Base-by-base conservation (phyloP, 306 rosid species). In the Castanea crenata region DNA sequence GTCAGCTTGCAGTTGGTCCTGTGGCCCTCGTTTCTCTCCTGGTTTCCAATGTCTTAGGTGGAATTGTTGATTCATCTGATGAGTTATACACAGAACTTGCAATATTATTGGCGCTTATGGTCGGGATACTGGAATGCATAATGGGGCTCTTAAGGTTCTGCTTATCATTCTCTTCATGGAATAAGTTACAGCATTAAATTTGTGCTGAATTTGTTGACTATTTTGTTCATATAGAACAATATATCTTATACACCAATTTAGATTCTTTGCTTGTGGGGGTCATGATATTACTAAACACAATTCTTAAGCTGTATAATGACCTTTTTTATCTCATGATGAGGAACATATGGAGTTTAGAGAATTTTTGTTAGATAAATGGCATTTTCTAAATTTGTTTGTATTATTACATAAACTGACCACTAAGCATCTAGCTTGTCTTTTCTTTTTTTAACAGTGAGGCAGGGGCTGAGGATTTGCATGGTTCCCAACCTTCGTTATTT, bases 1-100 rank as follows among this genome's bases (percentile, higher is more conserved):
- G 98, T 73, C 98, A 95, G 93, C 98, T 95, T 80, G 99, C 99
- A 58, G 99, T 95, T 78, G 99, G 99, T 31, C 99, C 98, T 1
- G 99, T 95, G 35, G 99, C 99, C n/a, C 87, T 95, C 90, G 96
- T 95, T 86, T 95, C 99, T 79, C 98, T 95, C 76, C 86, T 95
- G 81, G 97, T 91, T 75, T 89, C 92, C 71, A 93, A 95, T 76
- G 96, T 93, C 78, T 87, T 95, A 67, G 70, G 96, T 84, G 82
- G 88, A 76, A 88, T 95, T 16, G 89, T 87, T 87, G 94, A 92
- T 85, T 73, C 99, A 55, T 86, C 97, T 65, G 91, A 88, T 75
- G 92, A 79, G 34, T 78, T 91, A 72, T 95, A 95, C 84, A 92
- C 96, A 74, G 91, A 95, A 80, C 81, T 95, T 82, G 99, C 98